These are phyloP conservation scores for Fraxinus dipetala DNA, from an alignment of 305 asterid species.

Conservation along the genomic window DNA sequence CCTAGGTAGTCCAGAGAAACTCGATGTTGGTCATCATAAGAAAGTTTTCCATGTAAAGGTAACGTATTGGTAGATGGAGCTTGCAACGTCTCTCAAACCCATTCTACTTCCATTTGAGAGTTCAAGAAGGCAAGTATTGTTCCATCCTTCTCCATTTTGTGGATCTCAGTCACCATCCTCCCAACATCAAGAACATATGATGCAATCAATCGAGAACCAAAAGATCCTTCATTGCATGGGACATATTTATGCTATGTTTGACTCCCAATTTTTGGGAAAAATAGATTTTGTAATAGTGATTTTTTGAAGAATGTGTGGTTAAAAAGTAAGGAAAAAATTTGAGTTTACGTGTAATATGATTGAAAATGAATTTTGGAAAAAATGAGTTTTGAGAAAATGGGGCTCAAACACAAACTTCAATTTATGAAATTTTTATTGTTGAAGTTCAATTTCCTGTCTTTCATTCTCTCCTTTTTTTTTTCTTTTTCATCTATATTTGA, in stretches of 20 bases:
- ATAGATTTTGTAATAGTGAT: not conserved
- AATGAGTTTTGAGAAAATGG: not conserved
- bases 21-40: slow-evolving; percentile 65
- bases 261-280: too few species aligned
- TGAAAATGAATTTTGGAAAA: not conserved
- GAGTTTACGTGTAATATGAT: not conserved
- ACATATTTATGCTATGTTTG: slow-evolving; percentile 32
- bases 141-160: slow-evolving; percentile 60
- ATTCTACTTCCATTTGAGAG: slow-evolving; percentile 87
- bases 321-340: not conserved
- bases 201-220: slow-evolving; percentile 39
- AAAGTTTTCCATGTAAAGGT: slow-evolving; percentile 84
- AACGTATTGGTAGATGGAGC: slow-evolving; percentile 50
- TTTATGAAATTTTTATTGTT: not conserved
- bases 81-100: slow-evolving; percentile 76
- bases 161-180: slow-evolving; percentile 54
- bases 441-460: not conserved
- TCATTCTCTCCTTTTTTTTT: not conserved
- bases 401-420: not conserved
- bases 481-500: not conserved
- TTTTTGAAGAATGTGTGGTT: not conserved
- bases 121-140: slow-evolving; percentile 89
- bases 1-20: slow-evolving; percentile 62
- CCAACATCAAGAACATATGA: slow-evolving; percentile 67
- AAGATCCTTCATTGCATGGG: slow-evolving; percentile 45